These are phyloP conservation scores for Cercospora brassicicola DNA, from an alignment of 2,329 filamentous ascomycete species.

Conservation along the genomic window DNA sequence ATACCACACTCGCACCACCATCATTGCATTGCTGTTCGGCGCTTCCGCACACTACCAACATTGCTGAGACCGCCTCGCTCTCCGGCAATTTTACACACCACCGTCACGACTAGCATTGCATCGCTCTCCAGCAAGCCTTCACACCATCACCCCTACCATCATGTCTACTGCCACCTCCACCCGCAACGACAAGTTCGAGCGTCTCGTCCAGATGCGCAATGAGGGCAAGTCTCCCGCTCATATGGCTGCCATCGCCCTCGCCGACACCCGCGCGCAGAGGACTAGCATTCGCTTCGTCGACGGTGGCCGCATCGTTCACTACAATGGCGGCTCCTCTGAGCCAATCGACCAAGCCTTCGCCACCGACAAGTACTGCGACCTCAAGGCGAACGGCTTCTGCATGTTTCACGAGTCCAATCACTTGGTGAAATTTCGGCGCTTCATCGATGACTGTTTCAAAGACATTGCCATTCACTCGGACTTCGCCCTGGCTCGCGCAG, in stretches of 20 bases:
- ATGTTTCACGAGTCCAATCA: neutral
- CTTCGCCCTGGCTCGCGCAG: neutral
- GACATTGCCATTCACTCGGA: neutral
- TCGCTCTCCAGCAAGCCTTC: neutral
- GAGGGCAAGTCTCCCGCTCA: neutral
- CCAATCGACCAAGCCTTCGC: neutral
- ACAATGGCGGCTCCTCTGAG: neutral
- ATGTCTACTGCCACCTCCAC: neutral
- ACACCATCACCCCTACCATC: neutral
- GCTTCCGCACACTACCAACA: neutral
- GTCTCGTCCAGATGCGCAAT: neutral
- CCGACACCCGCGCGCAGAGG: neutral
- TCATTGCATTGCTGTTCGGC: neutral
- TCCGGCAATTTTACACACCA: neutral
- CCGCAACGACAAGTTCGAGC: neutral
- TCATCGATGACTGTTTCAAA: neutral
- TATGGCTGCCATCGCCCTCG: neutral
- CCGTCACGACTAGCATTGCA: neutral
- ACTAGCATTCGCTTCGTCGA: neutral
- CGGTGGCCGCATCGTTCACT: neutral
- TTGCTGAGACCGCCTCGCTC: neutral
- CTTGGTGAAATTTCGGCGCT: neutral
- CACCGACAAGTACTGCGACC: neutral
- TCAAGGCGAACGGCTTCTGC: neutral
- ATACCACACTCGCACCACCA: neutral